These are phyloP conservation scores for Malassezia cuniculi DNA, from an alignment of 1,284 basidiomycete species.

Conservation along the genomic window DNA sequence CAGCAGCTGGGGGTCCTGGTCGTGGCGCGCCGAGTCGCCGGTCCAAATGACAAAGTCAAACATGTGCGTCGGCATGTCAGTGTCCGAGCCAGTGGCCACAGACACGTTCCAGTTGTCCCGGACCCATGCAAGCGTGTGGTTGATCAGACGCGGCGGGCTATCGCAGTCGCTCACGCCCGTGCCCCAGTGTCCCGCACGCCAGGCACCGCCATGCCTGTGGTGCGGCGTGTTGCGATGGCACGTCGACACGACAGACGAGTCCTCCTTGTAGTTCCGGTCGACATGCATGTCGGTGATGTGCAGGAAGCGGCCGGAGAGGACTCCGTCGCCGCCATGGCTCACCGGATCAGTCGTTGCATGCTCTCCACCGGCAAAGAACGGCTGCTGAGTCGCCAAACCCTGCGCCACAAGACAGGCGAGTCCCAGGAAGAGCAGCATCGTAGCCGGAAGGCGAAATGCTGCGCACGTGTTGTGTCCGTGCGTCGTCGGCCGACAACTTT, in stretches of 20 bases:
- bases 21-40: constrained; percentile 82
- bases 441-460: no score
- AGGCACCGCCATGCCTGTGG: constrained; percentile 20
- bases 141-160: constrained; percentile 63
- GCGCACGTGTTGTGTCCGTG: no score
- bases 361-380: no score
- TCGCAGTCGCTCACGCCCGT: constrained; percentile 62
- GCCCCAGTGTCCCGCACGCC: constrained; percentile 44
- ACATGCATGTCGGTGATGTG: constrained; percentile 71
- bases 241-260: constrained; percentile 39
- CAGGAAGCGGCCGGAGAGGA: constrained; percentile 59
- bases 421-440: no score
- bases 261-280: constrained; percentile 55
- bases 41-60: constrained; percentile 77
- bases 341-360: no score
- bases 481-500: no score
- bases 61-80: background rate
- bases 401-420: no score
- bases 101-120: constrained; percentile 59
- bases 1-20: constrained; percentile 67
- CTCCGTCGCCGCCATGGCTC: background rate
- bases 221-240: constrained; percentile 30
- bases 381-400: no score
- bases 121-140: constrained; percentile 68
- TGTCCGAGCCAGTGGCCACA: background rate